Conservation (phyloP, 495 filamentous ascomycete genomes). For the Ascodesmis nigricans region DNA sequence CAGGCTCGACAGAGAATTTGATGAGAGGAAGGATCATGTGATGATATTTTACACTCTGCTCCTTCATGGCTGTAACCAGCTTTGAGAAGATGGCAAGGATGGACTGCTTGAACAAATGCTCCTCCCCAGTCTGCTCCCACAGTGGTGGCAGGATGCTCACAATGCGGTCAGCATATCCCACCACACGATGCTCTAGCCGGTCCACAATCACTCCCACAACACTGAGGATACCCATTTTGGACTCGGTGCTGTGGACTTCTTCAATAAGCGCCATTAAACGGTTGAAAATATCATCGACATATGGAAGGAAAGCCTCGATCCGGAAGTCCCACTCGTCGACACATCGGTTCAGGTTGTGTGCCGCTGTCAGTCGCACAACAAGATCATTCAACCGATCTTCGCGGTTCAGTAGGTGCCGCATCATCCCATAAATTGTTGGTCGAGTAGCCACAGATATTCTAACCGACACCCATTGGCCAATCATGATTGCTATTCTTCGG, state of each 20-base stretch:
- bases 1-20: slow-evolving; percentile 48
- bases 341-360: slow-evolving; percentile 53
- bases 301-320: slow-evolving; percentile 46
- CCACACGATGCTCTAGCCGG: slow-evolving; percentile 52
- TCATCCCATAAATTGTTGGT: slow-evolving; percentile 66
- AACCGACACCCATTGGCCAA: slow-evolving; percentile 75
- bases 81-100: slow-evolving; percentile 65
- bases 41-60: slow-evolving; percentile 49
- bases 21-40: slow-evolving; percentile 56
- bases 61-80: slow-evolving; percentile 56
- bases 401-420: slow-evolving; percentile 62
- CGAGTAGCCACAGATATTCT: slow-evolving; percentile 40
- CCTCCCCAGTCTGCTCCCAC: slow-evolving; percentile 61
- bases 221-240: slow-evolving; percentile 64
- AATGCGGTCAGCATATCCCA: slow-evolving; percentile 56
- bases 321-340: slow-evolving; percentile 70
- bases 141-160: slow-evolving; percentile 57
- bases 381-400: slow-evolving; percentile 64
- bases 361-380: slow-evolving; percentile 79
- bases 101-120: slow-evolving; percentile 77
- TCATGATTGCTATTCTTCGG: slow-evolving; percentile 62
- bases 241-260: slow-evolving; percentile 65
- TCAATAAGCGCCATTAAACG: slow-evolving; percentile 51
- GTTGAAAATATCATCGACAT: slow-evolving; percentile 42
- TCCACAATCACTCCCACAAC: slow-evolving; percentile 61